Percentiles rank a stretch among this genome's conserved stretches.
Evolutionary conservation across 176 grass and related monocot genomes (phyloP).

Genomic region (Oryza officinalis): DNA sequence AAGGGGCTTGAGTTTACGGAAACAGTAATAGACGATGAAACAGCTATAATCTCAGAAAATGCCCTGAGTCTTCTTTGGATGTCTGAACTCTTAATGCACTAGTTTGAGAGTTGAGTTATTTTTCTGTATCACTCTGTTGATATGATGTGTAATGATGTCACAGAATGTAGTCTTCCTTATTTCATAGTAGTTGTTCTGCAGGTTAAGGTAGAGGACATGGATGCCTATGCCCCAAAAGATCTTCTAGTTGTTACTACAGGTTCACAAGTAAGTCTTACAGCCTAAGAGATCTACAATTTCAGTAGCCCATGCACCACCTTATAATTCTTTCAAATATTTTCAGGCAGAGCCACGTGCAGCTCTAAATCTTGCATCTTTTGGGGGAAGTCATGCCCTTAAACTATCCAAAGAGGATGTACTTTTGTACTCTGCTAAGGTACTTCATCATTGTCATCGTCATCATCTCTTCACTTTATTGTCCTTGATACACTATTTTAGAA

Average conservation of each 20-base stretch:
- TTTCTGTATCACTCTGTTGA: slow-evolving; percentile 12
- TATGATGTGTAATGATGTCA: slow-evolving; percentile 10
- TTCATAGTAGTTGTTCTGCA: slow-evolving; percentile 32
- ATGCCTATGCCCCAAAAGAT: slow-evolving; percentile 91
- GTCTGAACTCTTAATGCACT: slow-evolving; percentile 20
- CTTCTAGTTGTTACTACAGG: slow-evolving; percentile 95
- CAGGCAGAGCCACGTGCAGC: slow-evolving; percentile 96
- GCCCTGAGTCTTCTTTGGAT: not conserved
- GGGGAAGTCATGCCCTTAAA: slow-evolving; percentile 89
- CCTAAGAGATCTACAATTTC: slow-evolving; percentile 27
- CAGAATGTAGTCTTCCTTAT: slow-evolving; percentile 39
- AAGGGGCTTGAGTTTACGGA: not conserved
- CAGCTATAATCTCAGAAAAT: not conserved
- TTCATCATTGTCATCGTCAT: not conserved
- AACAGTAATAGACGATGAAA: slow-evolving; percentile 9
- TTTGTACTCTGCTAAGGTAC: slow-evolving; percentile 95
- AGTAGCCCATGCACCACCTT: slow-evolving; percentile 15
- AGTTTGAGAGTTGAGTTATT: slow-evolving; percentile 31
- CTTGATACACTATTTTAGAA: not conserved
- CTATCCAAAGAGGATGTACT: slow-evolving; percentile 85
- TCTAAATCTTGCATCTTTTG: slow-evolving; percentile 97
- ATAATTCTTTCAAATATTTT: slow-evolving; percentile 45
- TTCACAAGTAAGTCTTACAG: slow-evolving; percentile 84
- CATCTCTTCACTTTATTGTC: slow-evolving; percentile 16
- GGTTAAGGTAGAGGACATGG: slow-evolving; percentile 98